Base-by-base conservation (phyloP, 2,329 filamentous ascomycete species). In the Monilinia fructigena region DNA sequence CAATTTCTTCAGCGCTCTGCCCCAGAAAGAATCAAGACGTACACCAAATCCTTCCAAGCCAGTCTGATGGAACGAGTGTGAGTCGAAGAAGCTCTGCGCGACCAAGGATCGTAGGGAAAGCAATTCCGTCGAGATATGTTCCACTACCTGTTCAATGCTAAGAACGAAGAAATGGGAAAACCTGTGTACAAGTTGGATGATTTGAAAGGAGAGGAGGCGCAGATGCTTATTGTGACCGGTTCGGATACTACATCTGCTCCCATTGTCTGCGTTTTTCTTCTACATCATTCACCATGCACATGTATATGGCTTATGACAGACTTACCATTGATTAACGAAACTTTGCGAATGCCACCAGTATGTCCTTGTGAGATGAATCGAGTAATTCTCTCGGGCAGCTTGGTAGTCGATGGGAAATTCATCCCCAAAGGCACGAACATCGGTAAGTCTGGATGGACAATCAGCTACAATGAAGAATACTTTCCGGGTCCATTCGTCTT, bases 401-500 rank as follows among this genome's bases (percentile, higher is more conserved):
- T 71, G 7, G 61, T 66, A 20, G 68, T 74, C 45, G 75, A 77
- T 45, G 75, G 72, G 72, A 14, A 50, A 71, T 8, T 60, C 12
- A 65, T 79, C 38, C 77, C 80, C 1, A 76, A 74, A n/a, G 80
- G 80, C 4, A 78, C 77, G 8, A 76, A 80, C 60, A 78, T 80
- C 38, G 80, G 80, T 2, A 80, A 78, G 4, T 78, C 79, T 1
- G 76, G 78, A 20, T 82, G 80, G 73, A 76, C 79, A 1, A 77
- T 82, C 38, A 80, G 82, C 67, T 80, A 81, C 47, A 78, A 81
- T 65, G 71, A 77, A 1, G 66, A 75, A 11, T 81, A 81, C 74
- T 82, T 78, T 72, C 78, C 77, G 0, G 70, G 77, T 45, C 77
- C 80, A 0, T 77, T 77, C 60, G 66, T 69, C 0, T 83, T 78